Base-by-base conservation (phyloP, 768 basidiomycete species). In the Panaeolus papilionaceus region DNA sequence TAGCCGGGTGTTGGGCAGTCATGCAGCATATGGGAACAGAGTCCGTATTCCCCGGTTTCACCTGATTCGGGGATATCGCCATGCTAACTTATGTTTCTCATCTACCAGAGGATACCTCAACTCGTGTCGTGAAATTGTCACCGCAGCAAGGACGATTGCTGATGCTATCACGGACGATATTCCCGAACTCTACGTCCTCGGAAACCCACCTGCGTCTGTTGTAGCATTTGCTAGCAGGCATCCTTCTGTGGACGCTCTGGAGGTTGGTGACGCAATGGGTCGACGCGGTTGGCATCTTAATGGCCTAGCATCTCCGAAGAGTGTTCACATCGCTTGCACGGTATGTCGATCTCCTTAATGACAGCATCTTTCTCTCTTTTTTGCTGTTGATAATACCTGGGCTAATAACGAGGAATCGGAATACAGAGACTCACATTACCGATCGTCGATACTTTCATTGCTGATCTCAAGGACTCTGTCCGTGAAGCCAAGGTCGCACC, bases 1-100 rank as follows among this genome's bases (percentile, higher is more conserved):
- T 99, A 68, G 97, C 97, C 28, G 97, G 94, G 58, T 90, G 95
- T 37, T 99, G 96, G 95, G 97, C 97, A 7, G 95, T 95, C 2
- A 91, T 99, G 89, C 92, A 97, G 69, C 89, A 94, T 76, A 91
- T 98, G 82, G 97, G 97, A 37, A 84, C 90, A 68, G 85, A 91
- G 94, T 95, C 74, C 63, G 91, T 83, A n/a, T 44, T 64, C 11
- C 45, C 20, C 54, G 38, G 68, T 47, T 40, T 58, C 18, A 37
- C 23, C 10, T 58, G 11, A 16, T 37, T 66, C 10, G 33, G 4
- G 33, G 49, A 28, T 33, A 38, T 39, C 23, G 6, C 20, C 65
- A 12, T 64, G 64, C 51, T 65, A 33, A 66, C 38, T 68, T 68
- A 47, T 42, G 40, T 5, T 20, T 49, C 16, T 23, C 20, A 49